Percentiles rank a stretch among this genome's conserved stretches.
phyloP scores from a whole-genome alignment of 2,329 filamentous ascomycete genomes.

The Dendrostoma leiphaemia region DNA sequence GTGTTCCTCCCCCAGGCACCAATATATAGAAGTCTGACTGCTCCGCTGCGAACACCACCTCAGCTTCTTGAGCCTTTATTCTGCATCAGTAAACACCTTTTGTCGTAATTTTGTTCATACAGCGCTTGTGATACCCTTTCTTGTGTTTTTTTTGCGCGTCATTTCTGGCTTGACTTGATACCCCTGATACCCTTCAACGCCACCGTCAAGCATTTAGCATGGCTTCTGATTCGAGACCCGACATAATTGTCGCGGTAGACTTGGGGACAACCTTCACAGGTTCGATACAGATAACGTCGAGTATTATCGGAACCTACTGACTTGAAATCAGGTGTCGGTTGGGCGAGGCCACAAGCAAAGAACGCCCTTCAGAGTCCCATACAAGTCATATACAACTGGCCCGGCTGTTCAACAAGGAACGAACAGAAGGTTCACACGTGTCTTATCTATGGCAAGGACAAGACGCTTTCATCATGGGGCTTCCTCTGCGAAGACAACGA shows the following conservation, averaged over 20 bases:
- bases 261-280: conserved; percentile 47
- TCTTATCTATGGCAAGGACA: conserved; percentile 41
- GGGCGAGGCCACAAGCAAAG: conserved; percentile 28
- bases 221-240: conserved; percentile 24
- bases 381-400: conserved; percentile 52
- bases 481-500: conserved; percentile 49
- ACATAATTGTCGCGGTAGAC: conserved; percentile 42
- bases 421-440: conserved; percentile 56
- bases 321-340: conserved; percentile 32
- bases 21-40: neutral
- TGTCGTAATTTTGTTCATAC: neutral
- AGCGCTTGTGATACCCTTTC: conserved; percentile 3
- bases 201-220: neutral
- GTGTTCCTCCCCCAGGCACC: neutral
- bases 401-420: conserved; percentile 48
- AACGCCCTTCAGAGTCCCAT: conserved; percentile 37
- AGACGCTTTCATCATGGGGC: conserved; percentile 48
- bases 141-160: neutral
- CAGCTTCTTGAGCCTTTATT: neutral
- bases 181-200: neutral
- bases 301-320: neutral
- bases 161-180: neutral
- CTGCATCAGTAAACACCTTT: neutral
- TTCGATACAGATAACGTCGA: conserved; percentile 14
- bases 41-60: neutral